These are phyloP conservation scores for Amylocystis lapponica DNA, from an alignment of 768 basidiomycete species.

Conservation along the genomic window DNA sequence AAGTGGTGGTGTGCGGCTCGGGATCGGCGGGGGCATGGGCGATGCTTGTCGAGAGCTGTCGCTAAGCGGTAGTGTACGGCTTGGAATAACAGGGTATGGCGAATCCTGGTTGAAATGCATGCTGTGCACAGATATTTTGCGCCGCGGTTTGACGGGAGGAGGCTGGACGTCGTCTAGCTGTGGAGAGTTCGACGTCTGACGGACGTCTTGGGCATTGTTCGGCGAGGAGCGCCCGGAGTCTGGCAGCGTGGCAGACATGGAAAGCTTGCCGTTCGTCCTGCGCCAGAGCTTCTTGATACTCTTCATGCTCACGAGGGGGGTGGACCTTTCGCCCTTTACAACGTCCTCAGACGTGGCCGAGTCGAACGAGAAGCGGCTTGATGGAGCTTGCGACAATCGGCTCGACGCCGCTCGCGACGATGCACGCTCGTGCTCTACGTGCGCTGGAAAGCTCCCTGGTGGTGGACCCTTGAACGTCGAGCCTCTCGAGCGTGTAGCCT, in stretches of 20 bases:
- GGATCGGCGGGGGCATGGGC: constrained; percentile 15
- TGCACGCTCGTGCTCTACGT: too few species aligned
- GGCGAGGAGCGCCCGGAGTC: constrained; percentile 22
- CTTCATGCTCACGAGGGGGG: constrained; percentile 64
- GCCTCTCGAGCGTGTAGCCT: too few species aligned
- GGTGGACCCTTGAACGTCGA: too few species aligned
- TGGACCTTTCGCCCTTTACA: constrained; percentile 26
- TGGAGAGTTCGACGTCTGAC: constrained; percentile 11
- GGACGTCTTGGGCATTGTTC: constrained; percentile 5
- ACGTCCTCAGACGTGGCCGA: constrained; percentile 40
- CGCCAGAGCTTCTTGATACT: constrained; percentile 75
- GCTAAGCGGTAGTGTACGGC: constrained; percentile 19
- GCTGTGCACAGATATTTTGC: constrained; percentile 38
- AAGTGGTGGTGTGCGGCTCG: constrained; percentile 18
- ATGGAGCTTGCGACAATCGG: constrained; percentile 22
- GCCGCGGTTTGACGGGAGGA: constrained; percentile 29
- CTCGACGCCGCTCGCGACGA: too few species aligned
- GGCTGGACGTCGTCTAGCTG: constrained; percentile 17
- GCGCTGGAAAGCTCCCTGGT: too few species aligned
- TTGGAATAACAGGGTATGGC: constrained; percentile 47
- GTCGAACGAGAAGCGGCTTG: constrained; percentile 68
- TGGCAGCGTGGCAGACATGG: constrained; percentile 9
- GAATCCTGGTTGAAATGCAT: constrained; percentile 73
- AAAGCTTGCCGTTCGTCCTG: constrained; percentile 52
- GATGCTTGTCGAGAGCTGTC: constrained; percentile 12